Percentiles rank a stretch among this genome's conserved stretches.
Conservation (phyloP, 2,329 filamentous ascomycete genomes). For the Pleomassaria siparia region DNA sequence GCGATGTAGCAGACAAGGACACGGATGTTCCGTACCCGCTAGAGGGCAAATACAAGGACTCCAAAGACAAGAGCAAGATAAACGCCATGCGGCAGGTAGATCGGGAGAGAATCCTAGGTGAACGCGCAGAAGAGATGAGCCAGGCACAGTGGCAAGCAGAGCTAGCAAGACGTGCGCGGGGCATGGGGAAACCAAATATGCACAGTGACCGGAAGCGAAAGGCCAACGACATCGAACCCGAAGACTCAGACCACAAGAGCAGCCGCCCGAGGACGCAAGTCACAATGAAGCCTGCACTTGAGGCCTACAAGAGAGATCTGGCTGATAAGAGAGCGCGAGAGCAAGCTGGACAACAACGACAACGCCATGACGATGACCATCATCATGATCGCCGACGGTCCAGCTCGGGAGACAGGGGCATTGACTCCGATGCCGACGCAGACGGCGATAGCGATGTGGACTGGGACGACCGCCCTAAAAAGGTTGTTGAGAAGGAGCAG, state of each 20-base stretch:
- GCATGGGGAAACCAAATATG: conserved; percentile 64
- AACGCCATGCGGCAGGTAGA: conserved; percentile 87
- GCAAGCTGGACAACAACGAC: conserved; percentile 60
- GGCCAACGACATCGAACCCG: conserved; percentile 74
- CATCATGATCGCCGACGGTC: conserved; percentile 46
- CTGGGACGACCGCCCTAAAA: conserved; percentile 62
- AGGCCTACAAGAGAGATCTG: conserved; percentile 61
- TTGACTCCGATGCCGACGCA: conserved; percentile 60
- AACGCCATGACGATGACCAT: conserved; percentile 51
- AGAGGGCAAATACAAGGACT: conserved; percentile 75
- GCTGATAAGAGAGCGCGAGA: conserved; percentile 65
- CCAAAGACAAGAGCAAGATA: conserved; percentile 61
- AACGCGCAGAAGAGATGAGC: conserved; percentile 81
- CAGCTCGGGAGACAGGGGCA: conserved; percentile 42
- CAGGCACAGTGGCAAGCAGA: conserved; percentile 79
- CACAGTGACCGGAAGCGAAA: conserved; percentile 67
- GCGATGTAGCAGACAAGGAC: conserved; percentile 52
- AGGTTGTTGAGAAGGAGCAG: conserved; percentile 63
- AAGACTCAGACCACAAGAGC: conserved; percentile 74
- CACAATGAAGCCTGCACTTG: conserved; percentile 73
- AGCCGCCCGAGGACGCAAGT: conserved; percentile 44
- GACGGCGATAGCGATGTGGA: conserved; percentile 77
- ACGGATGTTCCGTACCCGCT: conserved; percentile 74
- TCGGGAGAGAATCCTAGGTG: conserved; percentile 85
- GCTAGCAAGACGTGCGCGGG: conserved; percentile 73